Conservation (phyloP, 257 asterid species). For the Nicotiana otophora region DNA sequence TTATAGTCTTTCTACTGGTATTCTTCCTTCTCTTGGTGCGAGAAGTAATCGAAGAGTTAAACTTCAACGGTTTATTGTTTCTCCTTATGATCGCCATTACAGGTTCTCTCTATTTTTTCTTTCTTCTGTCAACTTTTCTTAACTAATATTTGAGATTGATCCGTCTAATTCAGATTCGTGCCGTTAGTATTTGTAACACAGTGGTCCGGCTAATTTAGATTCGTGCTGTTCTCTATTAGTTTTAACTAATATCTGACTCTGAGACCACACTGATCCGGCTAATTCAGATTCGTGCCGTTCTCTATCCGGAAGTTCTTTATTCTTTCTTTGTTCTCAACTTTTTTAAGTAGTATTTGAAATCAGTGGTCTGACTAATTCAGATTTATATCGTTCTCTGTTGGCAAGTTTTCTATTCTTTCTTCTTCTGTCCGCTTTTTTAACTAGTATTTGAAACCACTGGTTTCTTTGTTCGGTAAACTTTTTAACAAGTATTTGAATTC, state of each 20-base stretch:
- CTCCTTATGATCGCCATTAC: slow-evolving; percentile 47
- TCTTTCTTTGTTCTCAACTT: background rate
- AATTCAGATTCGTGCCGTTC: background rate
- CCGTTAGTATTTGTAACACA: background rate
- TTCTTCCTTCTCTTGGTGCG: slow-evolving; percentile 58
- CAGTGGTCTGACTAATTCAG: background rate
- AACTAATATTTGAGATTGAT: background rate
- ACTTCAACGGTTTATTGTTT: slow-evolving; percentile 29
- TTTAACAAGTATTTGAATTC: no score
- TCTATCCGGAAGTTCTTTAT: no score
- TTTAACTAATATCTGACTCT: no score
- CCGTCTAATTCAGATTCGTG: background rate
- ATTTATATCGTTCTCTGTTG: background rate
- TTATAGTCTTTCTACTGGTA: slow-evolving; percentile 41
- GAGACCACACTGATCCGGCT: background rate
- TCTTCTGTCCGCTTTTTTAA: background rate
- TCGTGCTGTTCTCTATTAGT: no score
- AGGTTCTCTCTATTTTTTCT: slow-evolving; percentile 16
- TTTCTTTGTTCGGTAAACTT: no score
- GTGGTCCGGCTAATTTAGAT: background rate
- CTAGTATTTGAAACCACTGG: no score
- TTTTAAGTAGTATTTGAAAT: no score
- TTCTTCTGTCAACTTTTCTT: background rate
- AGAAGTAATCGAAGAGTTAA: slow-evolving; percentile 39
- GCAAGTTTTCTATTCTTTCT: background rate